Evolutionary conservation across 116 monocot species (phyloP), one percentile per base, ranked within the genome.

Genomic region (Dioscorea cayenensis): DNA sequence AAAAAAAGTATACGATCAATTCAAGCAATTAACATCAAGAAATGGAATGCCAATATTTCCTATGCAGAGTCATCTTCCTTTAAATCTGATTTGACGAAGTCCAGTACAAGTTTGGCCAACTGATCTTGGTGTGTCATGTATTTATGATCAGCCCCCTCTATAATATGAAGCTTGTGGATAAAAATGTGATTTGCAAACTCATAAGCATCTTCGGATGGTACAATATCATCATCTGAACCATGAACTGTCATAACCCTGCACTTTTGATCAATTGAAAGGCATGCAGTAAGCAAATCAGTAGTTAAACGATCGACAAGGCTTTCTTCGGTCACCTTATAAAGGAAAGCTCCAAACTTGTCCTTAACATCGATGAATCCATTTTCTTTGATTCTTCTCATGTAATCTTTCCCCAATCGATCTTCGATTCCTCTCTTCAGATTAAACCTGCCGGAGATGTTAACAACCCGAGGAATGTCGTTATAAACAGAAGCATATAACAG

Each of bases 121-220:
- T 80, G 77, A 36, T 29, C 50, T 36, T 71, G 79, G 67, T 90
- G 87, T 2, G 60, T 23, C 12, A 64, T 63, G 65, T 80, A 94
- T n/a, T 69, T 0, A 80, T 94, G 94, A 51, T 94, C 66, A 63
- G 90, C 94, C 23, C 90, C 90, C 64, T 90, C 79, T 28, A 94
- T 73, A 48, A 90, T 80, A 14, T 80, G 75, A 25, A 94, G 43
- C 49, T 87, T 83, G 78, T 94, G 90, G 66, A 80, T 87, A 7
- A 79, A 59, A 76, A 90, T 82, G 13, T 78, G 28, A 52, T 82
- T 80, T 17, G 60, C 76, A 72, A 94, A 78, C 68, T 85, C 80
- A 1, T 69, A 60, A 12, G 90, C 90, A 78, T 90, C 88, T 68
- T 82, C 79, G 8, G 66, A 66, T 35, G 87, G 87, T 51, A 90